Base-by-base conservation (phyloP, 306 rosid species). In the Crotalaria pallida region DNA sequence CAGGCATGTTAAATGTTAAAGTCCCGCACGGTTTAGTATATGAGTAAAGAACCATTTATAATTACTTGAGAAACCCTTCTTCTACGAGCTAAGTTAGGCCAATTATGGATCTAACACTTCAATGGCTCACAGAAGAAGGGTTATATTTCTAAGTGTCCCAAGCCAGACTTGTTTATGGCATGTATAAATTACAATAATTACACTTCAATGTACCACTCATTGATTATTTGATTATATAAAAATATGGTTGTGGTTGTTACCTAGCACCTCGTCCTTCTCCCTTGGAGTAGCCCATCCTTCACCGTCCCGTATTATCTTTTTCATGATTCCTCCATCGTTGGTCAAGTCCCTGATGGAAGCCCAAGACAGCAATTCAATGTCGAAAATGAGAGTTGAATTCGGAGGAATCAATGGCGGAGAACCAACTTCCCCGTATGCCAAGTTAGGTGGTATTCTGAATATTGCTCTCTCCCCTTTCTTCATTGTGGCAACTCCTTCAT, bases 401-500 rank as follows among this genome's bases (percentile, higher is more conserved):
- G 90, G 85, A 53, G 87, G 84, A 66, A 85, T 58, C 73, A 85
- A 44, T 21, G 90, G 87, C 6, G 84, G 88, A 79, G 73, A 85
- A 22, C 94, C 90, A 15, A 1, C 59, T 72, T 55, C 84, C 2
- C 91, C 95, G 27, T 88, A 88, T 11, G 86, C 91, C 68, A 88
- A 61, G n/a, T 70, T 69, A 8, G 95, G 86, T 19, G 95, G 89
- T 13, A 86, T 82, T 58, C 60, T 81, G 70, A 88, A 88, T 33
- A 82, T 58, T 73, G 95, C 88, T 79, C 86, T 84, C 78, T 88
- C 95, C 22, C 95, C 89, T 61, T 75, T 84, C 75, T 82, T 86
- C 91, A 86, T 88, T 18, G 83, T 80, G 17, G 69, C 84, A 49
- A 88, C 86, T 51, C 91, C 91, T 72, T 84, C 87, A 69, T 86